Evolutionary conservation across 2,329 filamentous ascomycete genomes (phyloP).

Genomic region (Diaporthe vaccinii): DNA sequence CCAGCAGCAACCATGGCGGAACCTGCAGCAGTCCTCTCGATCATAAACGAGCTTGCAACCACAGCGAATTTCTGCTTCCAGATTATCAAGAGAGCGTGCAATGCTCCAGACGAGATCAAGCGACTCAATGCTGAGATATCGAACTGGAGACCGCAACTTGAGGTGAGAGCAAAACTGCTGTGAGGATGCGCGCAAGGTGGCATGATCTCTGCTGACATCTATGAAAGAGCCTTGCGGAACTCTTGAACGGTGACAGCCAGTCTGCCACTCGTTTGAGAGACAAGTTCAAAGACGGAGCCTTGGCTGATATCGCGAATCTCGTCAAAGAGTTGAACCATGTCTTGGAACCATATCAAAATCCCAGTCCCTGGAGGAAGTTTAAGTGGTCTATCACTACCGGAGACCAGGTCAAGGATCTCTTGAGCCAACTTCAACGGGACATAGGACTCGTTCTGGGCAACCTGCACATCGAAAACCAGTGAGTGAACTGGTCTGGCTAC

Average conservation of each 20-base stretch:
- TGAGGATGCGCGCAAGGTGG: too few relatives aligned
- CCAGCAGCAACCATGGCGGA: constrained; percentile 7
- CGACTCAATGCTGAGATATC: background rate
- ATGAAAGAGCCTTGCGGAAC: background rate
- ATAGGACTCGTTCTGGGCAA: background rate
- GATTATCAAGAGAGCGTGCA: background rate
- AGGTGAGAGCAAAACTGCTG: background rate
- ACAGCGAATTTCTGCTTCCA: background rate
- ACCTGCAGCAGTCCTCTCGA: background rate
- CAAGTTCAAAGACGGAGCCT: background rate
- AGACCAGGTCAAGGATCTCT: background rate
- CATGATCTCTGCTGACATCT: background rate
- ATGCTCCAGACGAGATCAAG: background rate
- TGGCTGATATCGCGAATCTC: background rate
- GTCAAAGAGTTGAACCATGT: background rate
- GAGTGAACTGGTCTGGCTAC: background rate
- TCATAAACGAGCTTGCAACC: background rate
- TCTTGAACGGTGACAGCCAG: background rate
- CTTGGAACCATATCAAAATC: background rate
- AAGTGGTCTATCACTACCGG: background rate
- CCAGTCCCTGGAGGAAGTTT: background rate
- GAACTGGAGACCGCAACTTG: constrained; percentile 6
- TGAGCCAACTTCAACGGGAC: background rate
- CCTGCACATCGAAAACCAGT: background rate
- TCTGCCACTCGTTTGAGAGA: background rate